phyloP scores from a whole-genome alignment of 768 basidiomycete genomes.

The Hortiboletus campestris region DNA sequence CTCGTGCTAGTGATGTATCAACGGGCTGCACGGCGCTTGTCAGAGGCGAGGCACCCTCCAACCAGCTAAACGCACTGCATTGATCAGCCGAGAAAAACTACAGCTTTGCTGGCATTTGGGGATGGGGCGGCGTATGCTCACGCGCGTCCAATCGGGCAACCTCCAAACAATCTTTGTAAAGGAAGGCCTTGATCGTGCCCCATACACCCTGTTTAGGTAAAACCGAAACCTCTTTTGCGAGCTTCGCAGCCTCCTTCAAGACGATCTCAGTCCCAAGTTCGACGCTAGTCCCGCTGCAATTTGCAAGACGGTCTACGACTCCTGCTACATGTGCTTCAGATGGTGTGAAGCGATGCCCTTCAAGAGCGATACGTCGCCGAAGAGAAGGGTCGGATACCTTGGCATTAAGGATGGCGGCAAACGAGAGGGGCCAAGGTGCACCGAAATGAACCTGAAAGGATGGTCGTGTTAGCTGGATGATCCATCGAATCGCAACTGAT shows the following conservation, averaged over 20 bases:
- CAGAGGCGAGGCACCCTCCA: background rate
- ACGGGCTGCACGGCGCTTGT: slow-evolving; percentile 2
- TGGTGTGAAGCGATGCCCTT: slow-evolving; percentile 78
- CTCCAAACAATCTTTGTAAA: slow-evolving; percentile 57
- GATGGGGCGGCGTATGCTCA: slow-evolving; percentile 6
- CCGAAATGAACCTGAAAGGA: slow-evolving; percentile 69
- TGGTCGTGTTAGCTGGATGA: background rate
- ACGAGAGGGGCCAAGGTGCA: slow-evolving; percentile 73
- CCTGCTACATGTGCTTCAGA: slow-evolving; percentile 64
- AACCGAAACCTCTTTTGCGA: slow-evolving; percentile 52
- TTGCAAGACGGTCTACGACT: slow-evolving; percentile 62
- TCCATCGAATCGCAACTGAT: background rate
- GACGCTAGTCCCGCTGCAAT: slow-evolving; percentile 36
- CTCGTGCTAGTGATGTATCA: background rate
- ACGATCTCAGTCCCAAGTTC: slow-evolving; percentile 57
- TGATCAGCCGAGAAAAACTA: slow-evolving; percentile 9
- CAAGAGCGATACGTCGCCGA: slow-evolving; percentile 72
- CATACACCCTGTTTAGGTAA: slow-evolving; percentile 62
- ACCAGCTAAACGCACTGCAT: slow-evolving; percentile 6
- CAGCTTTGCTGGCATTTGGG: slow-evolving; percentile 13
- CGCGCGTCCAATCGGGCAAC: slow-evolving; percentile 29
- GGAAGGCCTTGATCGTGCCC: slow-evolving; percentile 66
- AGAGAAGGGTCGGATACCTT: slow-evolving; percentile 61
- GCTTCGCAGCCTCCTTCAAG: slow-evolving; percentile 58
- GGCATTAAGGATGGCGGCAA: slow-evolving; percentile 58